phyloP scores from a whole-genome alignment of 2,329 filamentous ascomycete genomes.

The Trichoderma arundinaceum region DNA sequence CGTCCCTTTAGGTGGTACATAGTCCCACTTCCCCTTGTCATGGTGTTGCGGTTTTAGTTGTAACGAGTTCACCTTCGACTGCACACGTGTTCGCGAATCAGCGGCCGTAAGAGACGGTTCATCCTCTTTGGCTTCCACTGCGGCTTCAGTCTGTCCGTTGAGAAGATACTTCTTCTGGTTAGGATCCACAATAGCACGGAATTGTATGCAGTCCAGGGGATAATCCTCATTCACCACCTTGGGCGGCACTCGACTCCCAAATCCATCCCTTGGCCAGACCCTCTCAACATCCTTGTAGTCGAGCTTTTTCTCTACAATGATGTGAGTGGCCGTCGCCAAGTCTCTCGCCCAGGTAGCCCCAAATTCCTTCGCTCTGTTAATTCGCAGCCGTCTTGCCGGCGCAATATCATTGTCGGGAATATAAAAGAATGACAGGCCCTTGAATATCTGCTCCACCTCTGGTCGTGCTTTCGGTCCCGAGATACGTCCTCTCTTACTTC shows the following conservation, averaged over 20 bases:
- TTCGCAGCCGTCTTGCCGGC: constrained; percentile 69
- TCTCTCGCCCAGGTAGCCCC: constrained; percentile 74
- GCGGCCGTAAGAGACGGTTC: neutral
- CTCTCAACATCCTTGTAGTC: constrained; percentile 67
- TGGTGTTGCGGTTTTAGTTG: constrained; percentile 55
- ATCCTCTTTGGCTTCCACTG: constrained; percentile 8
- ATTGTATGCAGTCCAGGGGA: constrained; percentile 70
- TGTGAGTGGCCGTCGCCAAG: constrained; percentile 70
- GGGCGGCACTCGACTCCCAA: constrained; percentile 38
- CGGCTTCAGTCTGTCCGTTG: constrained; percentile 48
- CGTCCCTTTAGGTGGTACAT: constrained; percentile 48
- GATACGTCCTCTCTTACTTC: constrained; percentile 53
- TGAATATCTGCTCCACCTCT: constrained; percentile 63
- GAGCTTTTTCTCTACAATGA: constrained; percentile 76
- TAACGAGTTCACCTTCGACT: constrained; percentile 47
- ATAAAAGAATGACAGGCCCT: constrained; percentile 71
- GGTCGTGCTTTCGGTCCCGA: constrained; percentile 52
- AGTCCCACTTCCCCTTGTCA: constrained; percentile 47
- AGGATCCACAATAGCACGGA: constrained; percentile 62
- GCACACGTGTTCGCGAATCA: constrained; percentile 18
- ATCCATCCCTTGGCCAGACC: constrained; percentile 42
- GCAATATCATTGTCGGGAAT: constrained; percentile 80
- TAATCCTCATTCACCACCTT: constrained; percentile 71
- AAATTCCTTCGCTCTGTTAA: constrained; percentile 74
- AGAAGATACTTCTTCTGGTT: constrained; percentile 65